Conservation (phyloP, 352 stramenopile genomes). For the Globisporangium apiculatum region DNA sequence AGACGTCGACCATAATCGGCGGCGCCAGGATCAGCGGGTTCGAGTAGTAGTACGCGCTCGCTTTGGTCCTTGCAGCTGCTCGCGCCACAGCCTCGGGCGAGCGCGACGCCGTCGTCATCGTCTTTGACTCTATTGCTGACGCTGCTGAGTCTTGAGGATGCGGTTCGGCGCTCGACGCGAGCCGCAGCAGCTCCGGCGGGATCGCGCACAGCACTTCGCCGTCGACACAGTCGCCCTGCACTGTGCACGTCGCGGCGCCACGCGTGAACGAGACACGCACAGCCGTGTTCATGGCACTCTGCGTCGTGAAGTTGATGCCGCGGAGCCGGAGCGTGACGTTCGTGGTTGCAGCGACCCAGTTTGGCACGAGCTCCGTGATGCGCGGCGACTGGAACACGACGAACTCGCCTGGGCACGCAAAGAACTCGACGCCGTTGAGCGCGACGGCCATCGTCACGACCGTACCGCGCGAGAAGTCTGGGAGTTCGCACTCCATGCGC, state of each 20-base stretch:
- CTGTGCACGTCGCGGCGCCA: conserved; percentile 10
- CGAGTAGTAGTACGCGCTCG: background rate
- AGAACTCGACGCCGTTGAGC: conserved; percentile 66
- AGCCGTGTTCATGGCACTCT: conserved; percentile 6
- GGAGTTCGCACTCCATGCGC: conserved; percentile 47
- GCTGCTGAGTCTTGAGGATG: background rate
- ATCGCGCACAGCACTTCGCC: conserved; percentile 31
- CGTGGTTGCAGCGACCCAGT: conserved; percentile 38
- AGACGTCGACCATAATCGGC: conserved; percentile 55
- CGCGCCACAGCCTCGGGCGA: background rate
- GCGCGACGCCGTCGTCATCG: background rate
- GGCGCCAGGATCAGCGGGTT: conserved; percentile 7
- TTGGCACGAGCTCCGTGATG: conserved; percentile 41
- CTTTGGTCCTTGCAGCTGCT: background rate
- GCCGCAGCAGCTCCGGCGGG: conserved; percentile 19
- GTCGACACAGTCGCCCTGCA: conserved; percentile 27
- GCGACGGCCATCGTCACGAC: conserved; percentile 41
- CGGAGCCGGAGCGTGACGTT: conserved; percentile 28
- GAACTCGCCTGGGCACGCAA: conserved; percentile 36
- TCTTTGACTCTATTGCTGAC: background rate
- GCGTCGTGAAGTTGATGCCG: conserved; percentile 53
- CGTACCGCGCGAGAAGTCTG: conserved; percentile 49
- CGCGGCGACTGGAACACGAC: conserved; percentile 54
- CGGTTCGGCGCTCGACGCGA: background rate
- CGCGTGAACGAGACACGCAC: conserved; percentile 44